Conservation (phyloP, 1,139 yeast species). For the Debaryomyces sp. region DNA sequence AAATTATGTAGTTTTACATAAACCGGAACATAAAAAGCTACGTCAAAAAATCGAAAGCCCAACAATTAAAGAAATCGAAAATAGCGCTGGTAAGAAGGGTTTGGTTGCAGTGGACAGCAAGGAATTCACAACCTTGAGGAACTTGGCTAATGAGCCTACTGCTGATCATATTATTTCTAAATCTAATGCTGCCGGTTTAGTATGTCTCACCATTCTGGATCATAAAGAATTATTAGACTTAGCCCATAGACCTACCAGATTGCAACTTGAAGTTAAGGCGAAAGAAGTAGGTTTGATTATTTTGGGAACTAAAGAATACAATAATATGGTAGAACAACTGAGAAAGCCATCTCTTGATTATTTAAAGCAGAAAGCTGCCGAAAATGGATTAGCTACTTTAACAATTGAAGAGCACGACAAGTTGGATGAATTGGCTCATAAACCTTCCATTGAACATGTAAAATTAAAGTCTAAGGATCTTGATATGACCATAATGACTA, state of each 20-base stretch:
- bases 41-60: constrained; percentile 20
- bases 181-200: constrained; percentile 8
- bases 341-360: background rate
- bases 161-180: constrained; percentile 16
- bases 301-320: constrained; percentile 18
- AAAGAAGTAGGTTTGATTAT: constrained; percentile 15
- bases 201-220: constrained; percentile 19
- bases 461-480: constrained; percentile 1
- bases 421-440: constrained; percentile 13
- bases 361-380: constrained; percentile 6
- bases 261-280: constrained; percentile 11
- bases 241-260: constrained; percentile 28
- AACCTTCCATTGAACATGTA: constrained; percentile 6
- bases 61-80: constrained; percentile 15
- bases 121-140: constrained; percentile 15
- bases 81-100: constrained; percentile 19
- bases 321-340: constrained; percentile 8
- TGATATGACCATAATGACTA: background rate
- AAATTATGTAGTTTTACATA: constrained; percentile 14
- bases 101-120: constrained; percentile 14
- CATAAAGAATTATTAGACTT: constrained; percentile 19
- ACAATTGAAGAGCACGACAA: background rate
- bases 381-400: background rate
- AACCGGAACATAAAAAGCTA: constrained; percentile 16
- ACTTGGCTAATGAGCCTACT: constrained; percentile 21